Evolutionary conservation across 345 rosid species (phyloP), one percentile per base, ranked within the genome.

Genomic region (Jatropha curcas): DNA sequence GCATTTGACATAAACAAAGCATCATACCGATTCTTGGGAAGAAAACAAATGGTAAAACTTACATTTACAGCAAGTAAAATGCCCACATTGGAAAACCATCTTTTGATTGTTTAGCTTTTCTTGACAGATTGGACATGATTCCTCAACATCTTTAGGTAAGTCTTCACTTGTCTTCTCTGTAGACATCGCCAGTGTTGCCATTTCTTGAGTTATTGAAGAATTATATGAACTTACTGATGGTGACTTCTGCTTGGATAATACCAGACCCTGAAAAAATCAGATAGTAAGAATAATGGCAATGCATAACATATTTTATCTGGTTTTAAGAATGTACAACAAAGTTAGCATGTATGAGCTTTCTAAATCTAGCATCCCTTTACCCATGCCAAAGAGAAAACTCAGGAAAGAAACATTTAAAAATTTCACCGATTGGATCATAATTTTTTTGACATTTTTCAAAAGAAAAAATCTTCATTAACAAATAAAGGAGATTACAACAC

Each of bases 61-160:
- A 94, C 98, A 94, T 84, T 90, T 92, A 81, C 98, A 92, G 83
- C 98, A 92, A 76, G 90, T 90, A 77, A 82, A 77, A 72, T 94
- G 98, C 25, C 97, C 98, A 22, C 98, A 94, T 72, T 88, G 95
- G 80, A 94, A 94, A 80, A 94, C 98, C 98, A 94, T 92, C 86
- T 84, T 94, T 76, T 87, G 95, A 79, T 77, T 88, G 76, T 84
- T 80, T 74, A 90, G 80, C 73, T 71, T 87, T 52, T 94, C 98
- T 67, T 92, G 98, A 81, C 98, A 94, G 77, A 94, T 84, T 46
- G 97, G 98, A 72, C 98, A 94, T 60, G 93, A 83, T 84, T 89
- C 97, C 76, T 85, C 92, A 13, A 69, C 71, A 66, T 68, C 72
- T 84, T 84, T 88, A 50, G 75, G 33, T 34, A 80, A 72, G 70